A percentile compares a stretch with the other conserved stretches of the same genome.
Evolutionary conservation across 192 early-diverging fungal species (phyloP).

Genomic region (Allomyces macrogynus): DNA sequence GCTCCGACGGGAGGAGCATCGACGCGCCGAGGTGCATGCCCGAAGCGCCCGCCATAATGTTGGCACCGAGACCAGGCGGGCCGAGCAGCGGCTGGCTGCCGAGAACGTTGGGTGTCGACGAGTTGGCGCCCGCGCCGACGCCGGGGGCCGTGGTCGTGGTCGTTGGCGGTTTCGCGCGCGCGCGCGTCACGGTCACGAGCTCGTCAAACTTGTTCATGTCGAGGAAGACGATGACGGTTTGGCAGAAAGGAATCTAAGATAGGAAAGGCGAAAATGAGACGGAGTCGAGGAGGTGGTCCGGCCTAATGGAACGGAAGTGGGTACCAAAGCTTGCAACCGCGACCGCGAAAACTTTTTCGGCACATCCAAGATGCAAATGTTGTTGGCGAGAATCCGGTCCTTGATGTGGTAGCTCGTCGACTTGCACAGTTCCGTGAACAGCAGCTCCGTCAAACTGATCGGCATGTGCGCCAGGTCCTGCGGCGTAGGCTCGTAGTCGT

Average conservation of each 20-base stretch:
- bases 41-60: too few relatives aligned
- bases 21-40: too few relatives aligned
- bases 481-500: background rate
- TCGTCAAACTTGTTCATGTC: slow-evolving; percentile 1
- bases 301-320: background rate
- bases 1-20: too few relatives aligned
- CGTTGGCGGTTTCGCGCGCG: too few relatives aligned
- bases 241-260: background rate
- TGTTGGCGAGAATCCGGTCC: background rate
- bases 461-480: background rate
- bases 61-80: too few relatives aligned
- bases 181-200: background rate
- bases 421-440: background rate
- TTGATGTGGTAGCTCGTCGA: background rate
- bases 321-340: background rate
- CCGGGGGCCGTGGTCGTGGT: too few relatives aligned
- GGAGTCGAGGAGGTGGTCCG: too few relatives aligned
- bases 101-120: too few relatives aligned
- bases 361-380: background rate
- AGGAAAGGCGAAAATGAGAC: too few relatives aligned
- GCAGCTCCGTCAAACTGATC: background rate
- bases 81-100: too few relatives aligned
- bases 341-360: background rate
- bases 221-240: background rate
- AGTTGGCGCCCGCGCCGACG: too few relatives aligned